Evolutionary conservation across 305 asterid species (phyloP), one percentile per base, ranked within the genome.

Genomic region (Fraxinus nigra): DNA sequence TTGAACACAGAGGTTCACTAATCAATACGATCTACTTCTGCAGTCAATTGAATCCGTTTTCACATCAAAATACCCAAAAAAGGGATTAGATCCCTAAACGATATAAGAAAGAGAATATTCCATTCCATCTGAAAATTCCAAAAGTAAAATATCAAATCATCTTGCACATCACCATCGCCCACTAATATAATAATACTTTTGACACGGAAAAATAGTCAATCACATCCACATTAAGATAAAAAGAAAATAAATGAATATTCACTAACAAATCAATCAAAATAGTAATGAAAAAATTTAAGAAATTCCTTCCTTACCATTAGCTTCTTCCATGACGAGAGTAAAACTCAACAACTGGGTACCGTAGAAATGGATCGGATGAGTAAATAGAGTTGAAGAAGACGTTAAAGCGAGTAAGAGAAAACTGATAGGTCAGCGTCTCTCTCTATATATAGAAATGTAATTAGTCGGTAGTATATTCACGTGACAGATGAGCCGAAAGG

Each of bases 251-350:
- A 4, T 18, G 0, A 16, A 80, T 32, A 16, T 70, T 33, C 78
- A 48, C 51, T 35, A 26, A 20, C 69, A 75, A 59, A 4, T 22
- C 34, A 40, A 79, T 11, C 37, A 5, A 54, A 7, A 78, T 30
- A 65, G 4, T 61, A 38, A 77, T 13, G 79, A 46, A 65, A 24
- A 24, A 9, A 24, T 24, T 77, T 74, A 81, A 11, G 73, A n/a
- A 79, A 67, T 26, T 26, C 72, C n/a, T 54, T n/a, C 65, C 85
- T 63, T 73, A 90, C 93, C 93, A 67, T 87, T 86, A 70, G 85
- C 85, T 78, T 82, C 90, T 84, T 85, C 93, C 93, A 90, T 90
- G 33, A 82, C 26, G 83, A 78, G 22, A 33, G 14, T 30, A 70
- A 28, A 69, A 69, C 30, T 67, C 74, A 67, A 67, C 8, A 28